Conservation (phyloP, 169 alveolate species). For the Theileria orientalis region DNA sequence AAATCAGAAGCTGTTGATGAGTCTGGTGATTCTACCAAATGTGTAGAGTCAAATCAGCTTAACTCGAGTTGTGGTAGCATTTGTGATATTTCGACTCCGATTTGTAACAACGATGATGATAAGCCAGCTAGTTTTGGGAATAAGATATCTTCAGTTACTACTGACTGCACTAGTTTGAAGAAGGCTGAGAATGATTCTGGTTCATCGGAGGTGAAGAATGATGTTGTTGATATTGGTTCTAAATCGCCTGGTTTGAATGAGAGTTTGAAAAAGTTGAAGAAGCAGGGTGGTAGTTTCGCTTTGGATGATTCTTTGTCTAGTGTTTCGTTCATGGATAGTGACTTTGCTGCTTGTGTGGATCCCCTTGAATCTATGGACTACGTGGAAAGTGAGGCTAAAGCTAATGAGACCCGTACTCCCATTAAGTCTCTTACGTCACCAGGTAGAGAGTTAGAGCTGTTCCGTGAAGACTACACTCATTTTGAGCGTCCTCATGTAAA, state of each 20-base stretch:
- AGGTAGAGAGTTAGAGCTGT: background rate
- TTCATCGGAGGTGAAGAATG: background rate
- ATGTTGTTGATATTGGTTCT: background rate
- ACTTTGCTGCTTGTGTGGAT: background rate
- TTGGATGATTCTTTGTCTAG: background rate
- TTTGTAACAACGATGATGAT: background rate
- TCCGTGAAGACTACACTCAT: background rate
- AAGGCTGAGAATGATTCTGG: background rate
- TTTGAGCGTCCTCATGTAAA: conserved; percentile 32
- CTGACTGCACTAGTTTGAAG: background rate
- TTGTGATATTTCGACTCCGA: conserved; percentile 17
- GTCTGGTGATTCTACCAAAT: conserved; percentile 22
- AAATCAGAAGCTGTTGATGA: background rate
- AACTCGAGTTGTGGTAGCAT: conserved; percentile 6
- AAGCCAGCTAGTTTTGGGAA: background rate
- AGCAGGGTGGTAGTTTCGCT: background rate
- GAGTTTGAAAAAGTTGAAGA: background rate
- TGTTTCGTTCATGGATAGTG: background rate
- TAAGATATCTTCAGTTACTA: too few species aligned
- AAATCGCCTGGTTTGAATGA: background rate
- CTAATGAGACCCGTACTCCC: conserved; percentile 7
- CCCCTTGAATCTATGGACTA: background rate
- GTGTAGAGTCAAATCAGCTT: conserved; percentile 2
- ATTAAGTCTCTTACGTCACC: background rate
- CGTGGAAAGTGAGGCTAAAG: background rate